These are phyloP conservation scores for Scheffersomyces ergatensis DNA, from an alignment of 805 yeast genomes.

Conservation along the genomic window DNA sequence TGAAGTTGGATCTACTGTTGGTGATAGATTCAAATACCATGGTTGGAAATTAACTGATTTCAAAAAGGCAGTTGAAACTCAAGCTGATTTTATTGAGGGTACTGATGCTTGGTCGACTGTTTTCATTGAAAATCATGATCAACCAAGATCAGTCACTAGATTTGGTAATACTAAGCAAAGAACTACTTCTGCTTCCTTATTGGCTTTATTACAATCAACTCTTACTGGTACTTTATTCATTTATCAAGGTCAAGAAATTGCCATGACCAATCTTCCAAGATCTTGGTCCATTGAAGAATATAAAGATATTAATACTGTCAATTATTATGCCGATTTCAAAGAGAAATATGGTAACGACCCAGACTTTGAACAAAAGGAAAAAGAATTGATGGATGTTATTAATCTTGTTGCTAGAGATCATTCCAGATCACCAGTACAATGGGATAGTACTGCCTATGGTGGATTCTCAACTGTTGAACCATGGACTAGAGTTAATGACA, in stretches of 20 bases:
- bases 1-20: slow-evolving; percentile 34
- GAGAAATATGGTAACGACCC: slow-evolving; percentile 24
- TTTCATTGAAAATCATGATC: slow-evolving; percentile 60
- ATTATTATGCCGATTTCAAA: slow-evolving; percentile 35
- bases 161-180: slow-evolving; percentile 43
- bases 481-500: slow-evolving; percentile 53
- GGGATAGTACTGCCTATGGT: slow-evolving; percentile 43
- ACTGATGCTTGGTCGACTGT: slow-evolving; percentile 59
- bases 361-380: slow-evolving; percentile 15
- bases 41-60: slow-evolving; percentile 38
- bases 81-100: slow-evolving; percentile 38
- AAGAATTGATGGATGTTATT: slow-evolving; percentile 29
- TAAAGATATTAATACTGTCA: slow-evolving; percentile 47
- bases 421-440: slow-evolving; percentile 56
- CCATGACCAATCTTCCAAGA: slow-evolving; percentile 48
- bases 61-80: slow-evolving; percentile 36
- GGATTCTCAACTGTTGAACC: slow-evolving; percentile 51
- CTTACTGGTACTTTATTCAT: slow-evolving; percentile 55
- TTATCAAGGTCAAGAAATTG: slow-evolving; percentile 64
- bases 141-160: slow-evolving; percentile 51
- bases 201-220: slow-evolving; percentile 43
- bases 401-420: slow-evolving; percentile 48
- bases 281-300: slow-evolving; percentile 51
- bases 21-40: slow-evolving; percentile 32
- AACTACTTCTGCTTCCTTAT: slow-evolving; percentile 44